Base-by-base conservation (phyloP, 441 rosid species). In the Arabidopsis hybrid region DNA sequence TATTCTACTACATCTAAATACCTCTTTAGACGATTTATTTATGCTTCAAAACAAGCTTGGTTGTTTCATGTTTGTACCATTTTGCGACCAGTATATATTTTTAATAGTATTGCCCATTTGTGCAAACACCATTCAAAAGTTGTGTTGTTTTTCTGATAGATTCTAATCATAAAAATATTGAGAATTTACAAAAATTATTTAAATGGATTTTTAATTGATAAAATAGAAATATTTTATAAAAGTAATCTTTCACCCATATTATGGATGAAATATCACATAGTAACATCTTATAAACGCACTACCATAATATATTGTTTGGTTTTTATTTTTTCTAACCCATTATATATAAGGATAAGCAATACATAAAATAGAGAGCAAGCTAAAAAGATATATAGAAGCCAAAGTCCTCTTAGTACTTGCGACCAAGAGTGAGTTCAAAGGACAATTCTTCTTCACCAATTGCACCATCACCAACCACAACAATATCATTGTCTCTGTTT, bases 361-460 rank as follows among this genome's bases (percentile, higher is more conserved):
- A 53, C 62, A 72, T 62, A 62, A n/a, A 34, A 62, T n/a, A 63
- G n/a, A 72, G n/a, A 46, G 12, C 32, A 53, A 53, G 1, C 31
- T 53, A 13, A 32, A 53, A 42, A 53, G 0, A 26, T 26, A 26
- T 14, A 52, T 61, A 52, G 69, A 36, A 52, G 34, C 63, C 56
- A 16, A 61, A 18, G 47, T 39, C 10, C 34, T 60, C 16, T 26
- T 38, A 39, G 49, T 60, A 38, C 34, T 63, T 76, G n/a, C 32
- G 42, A 57, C 76, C 84, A 70, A 89, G 89, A 65, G 87, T 81
- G 67, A 89, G 91, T 46, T 85, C 87, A 46, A 89, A 83, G 68
- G 87, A 84, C 43, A 84, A 70, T 57, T 78, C 85, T 75, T 73
- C 80, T 49, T 67, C 79, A 39, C 60, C 51, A 49, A 29, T 29